phyloP scores from a whole-genome alignment of 2,329 filamentous ascomycete species.

The Colletotrichum truncatum region DNA sequence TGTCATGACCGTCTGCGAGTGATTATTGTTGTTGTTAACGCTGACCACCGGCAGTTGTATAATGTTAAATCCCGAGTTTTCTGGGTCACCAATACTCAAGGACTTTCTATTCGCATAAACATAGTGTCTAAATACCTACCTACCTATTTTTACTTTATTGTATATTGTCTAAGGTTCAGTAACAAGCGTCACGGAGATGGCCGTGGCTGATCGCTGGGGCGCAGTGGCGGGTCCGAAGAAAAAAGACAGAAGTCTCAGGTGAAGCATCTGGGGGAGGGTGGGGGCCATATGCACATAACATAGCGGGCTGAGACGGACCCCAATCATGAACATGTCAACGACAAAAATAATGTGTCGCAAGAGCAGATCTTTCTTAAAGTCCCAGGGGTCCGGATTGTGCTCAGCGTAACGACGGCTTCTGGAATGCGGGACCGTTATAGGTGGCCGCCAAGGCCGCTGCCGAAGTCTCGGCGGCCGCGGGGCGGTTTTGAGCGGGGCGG shows the following conservation, averaged over 20 bases:
- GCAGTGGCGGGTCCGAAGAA: neutral
- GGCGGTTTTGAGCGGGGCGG: neutral
- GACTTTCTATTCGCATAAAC: constrained; percentile 81
- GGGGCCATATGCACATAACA: constrained; percentile 3
- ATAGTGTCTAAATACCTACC: constrained; percentile 18
- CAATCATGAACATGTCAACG: neutral
- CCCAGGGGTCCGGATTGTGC: neutral
- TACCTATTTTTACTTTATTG: constrained; percentile 8
- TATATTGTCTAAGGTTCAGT: constrained; percentile 9
- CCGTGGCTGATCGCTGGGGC: neutral
- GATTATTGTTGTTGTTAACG: constrained; percentile 32
- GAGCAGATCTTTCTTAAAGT: neutral
- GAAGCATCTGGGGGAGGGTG: neutral
- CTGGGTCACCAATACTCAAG: constrained; percentile 88
- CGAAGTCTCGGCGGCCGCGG: constrained; percentile 16
- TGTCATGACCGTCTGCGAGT: neutral
- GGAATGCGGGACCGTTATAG: neutral
- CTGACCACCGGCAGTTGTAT: constrained; percentile 72
- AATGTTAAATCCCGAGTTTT: constrained; percentile 91
- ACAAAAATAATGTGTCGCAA: constrained; percentile 29
- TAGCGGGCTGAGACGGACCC: neutral
- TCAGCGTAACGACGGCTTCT: neutral
- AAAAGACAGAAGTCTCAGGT: neutral
- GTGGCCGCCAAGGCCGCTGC: constrained; percentile 14
- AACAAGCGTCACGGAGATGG: neutral